Evolutionary conservation across 306 rosid species (phyloP), one percentile per base, ranked within the genome.

Genomic region (Castanea mollissima): DNA sequence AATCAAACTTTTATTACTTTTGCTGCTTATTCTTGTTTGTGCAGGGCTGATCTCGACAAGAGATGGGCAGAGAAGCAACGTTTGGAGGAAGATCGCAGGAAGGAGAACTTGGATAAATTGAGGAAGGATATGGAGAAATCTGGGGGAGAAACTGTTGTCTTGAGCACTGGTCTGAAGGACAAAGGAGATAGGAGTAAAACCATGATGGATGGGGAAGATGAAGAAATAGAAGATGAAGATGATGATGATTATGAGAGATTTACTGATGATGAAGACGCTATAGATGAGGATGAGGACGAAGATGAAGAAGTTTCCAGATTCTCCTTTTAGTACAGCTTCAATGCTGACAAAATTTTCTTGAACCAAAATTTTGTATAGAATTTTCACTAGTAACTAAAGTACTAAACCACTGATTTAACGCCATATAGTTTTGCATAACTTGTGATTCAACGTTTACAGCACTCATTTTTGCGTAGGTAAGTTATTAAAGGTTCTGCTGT

Each of bases 41-140:
- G 64, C 54, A 92, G 97, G 89, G 87, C 85, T 75, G 99, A 91
- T 82, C 92, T 92, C 69, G 97, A 94, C 78, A 87, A 92, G 84
- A 91, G 97, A 79, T 75, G 86, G 44, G 91, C 82, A 9, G 97
- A 94, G 83, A 94, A 90, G 88, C 83, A 81, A 23, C 93, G 89
- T 8, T 82, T 94, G 79, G 97, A 94, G 86, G 97, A 90, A 87
- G 92, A 92, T 11, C 88, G 88, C 23, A 83, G 85, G 89, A 90
- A 64, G 88, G 92, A 87, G 68, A 90, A 77, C 90, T 85, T 93
- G 93, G 93, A 87, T 64, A 89, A 82, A 76, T 77, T 93, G 84
- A 86, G 90, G 82, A 91, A 76, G 80, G 97, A 93, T 79, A 90
- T 91, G 95, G 91, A 87, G 80, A 85, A 81, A 73, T 86, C 92